Base-by-base conservation (phyloP, 371 early-diverging fungal genomes). In the Batkoa obscura region DNA sequence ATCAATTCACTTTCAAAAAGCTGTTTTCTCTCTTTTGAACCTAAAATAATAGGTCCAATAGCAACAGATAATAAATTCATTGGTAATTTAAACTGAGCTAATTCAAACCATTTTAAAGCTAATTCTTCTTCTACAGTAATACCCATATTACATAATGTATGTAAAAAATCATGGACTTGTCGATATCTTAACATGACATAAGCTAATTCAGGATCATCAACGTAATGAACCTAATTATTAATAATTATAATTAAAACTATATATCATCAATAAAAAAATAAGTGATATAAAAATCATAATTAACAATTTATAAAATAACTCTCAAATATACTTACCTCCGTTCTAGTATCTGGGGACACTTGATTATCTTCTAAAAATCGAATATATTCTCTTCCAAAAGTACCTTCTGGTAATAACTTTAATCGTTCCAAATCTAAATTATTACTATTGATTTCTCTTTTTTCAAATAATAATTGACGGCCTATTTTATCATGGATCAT, bases 81-180 rank as follows among this genome's bases (percentile, higher is more conserved):
- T n/a, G 95, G 95, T 47, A 94, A 67, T 1, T 87, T 86, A 1
- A 84, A 84, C 58, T 96, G 95, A 9, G 73, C 76, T 71, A 83
- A 81, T 66, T 96, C 97, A 61, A 93, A 86, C 83, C 88, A 88
- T 69, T 96, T 96, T 41, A 96, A 68, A 1, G 86, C 93, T 51
- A 95, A 67, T 68, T 96, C 97, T 50, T 82, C 90, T 60, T 88
- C 87, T 4, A 94, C 87, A 1, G 86, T 78, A 0, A 86, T 83
- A 4, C 86, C 81, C 32, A 93, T 58, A 9, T 86, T 92, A 8
- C 87, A 80, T 49, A 96, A 62, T 4, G 85, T 78, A 64, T 96
- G 97, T 64, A 81, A 90, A 61, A 94, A 90, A 64, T 96, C 96
- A 59, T 95, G 96, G 32, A 83, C 79, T 66, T 94, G 83, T 2